Evolutionary conservation across 2,329 filamentous ascomycete species (phyloP).

Genomic region (Neoscytalidium dimidiatum): DNA sequence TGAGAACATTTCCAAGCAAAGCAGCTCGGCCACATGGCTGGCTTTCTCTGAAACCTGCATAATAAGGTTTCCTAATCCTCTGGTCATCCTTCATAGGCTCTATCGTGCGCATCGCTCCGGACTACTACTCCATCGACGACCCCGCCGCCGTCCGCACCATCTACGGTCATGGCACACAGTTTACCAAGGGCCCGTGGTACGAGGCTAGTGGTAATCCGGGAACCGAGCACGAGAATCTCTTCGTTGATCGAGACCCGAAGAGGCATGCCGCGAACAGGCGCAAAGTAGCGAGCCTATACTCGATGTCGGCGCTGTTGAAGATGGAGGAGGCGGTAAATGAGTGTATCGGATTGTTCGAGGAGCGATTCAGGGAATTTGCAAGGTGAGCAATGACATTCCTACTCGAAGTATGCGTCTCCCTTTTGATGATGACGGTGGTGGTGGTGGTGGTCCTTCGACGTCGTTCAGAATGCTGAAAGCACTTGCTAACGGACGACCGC

Average conservation of each 20-base stretch:
- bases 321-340: neutral
- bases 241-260: neutral
- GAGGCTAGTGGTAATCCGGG: constrained; percentile 30
- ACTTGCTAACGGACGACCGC: neutral
- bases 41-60: no score
- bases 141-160: constrained; percentile 32
- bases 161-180: constrained; percentile 47
- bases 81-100: constrained; percentile 22
- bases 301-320: neutral
- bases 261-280: neutral
- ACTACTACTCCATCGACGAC: constrained; percentile 33
- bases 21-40: no score
- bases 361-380: neutral
- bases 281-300: neutral
- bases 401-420: no score
- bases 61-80: no score
- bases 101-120: constrained; percentile 34
- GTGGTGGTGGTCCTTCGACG: no score
- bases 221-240: neutral
- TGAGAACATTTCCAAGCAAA: no score
- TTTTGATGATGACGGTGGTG: no score
- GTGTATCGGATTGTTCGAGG: neutral
- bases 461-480: no score
- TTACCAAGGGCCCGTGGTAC: constrained; percentile 55
- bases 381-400: neutral